These are phyloP conservation scores for Talaromyces adpressus DNA, from an alignment of 495 filamentous ascomycete species.

Conservation along the genomic window DNA sequence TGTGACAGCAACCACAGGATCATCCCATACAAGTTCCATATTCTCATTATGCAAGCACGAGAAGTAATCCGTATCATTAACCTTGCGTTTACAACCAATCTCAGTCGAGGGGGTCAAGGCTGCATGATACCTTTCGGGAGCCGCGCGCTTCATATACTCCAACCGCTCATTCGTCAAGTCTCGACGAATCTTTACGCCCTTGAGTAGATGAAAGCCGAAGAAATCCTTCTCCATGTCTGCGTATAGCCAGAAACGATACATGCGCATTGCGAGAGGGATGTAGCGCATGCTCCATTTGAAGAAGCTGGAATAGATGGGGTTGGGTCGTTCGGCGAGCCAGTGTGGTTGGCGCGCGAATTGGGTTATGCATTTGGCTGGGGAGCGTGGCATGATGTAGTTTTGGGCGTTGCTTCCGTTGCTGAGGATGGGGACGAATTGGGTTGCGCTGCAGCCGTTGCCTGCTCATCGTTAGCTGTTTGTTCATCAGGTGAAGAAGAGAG, in stretches of 20 bases:
- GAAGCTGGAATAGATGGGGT: conserved; percentile 17
- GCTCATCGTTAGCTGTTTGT: not conserved
- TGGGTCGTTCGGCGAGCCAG: conserved; percentile 36
- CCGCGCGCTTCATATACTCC: conserved; percentile 30
- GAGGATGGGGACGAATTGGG: conserved; percentile 33
- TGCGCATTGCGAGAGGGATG: conserved; percentile 21
- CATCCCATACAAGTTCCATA: conserved; percentile 39
- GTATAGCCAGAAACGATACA: conserved; percentile 11
- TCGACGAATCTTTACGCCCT: conserved; percentile 17
- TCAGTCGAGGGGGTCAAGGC: conserved; percentile 40
- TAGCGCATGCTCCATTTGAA: conserved; percentile 17
- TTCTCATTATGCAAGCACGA: conserved; percentile 33
- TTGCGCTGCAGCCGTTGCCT: conserved; percentile 35
- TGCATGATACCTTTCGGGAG: conserved; percentile 44
- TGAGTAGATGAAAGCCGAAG: conserved; percentile 17
- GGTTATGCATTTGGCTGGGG: conserved; percentile 30
- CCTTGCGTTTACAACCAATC: conserved; percentile 41
- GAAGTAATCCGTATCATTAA: conserved; percentile 45
- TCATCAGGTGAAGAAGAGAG: not conserved
- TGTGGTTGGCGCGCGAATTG: conserved; percentile 47
- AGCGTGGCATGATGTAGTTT: conserved; percentile 9
- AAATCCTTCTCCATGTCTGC: conserved; percentile 20
- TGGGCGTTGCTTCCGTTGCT: conserved; percentile 13
- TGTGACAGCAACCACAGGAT: conserved; percentile 25
- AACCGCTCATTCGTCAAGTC: conserved; percentile 21